Percentiles rank a stretch among this genome's conserved stretches.
These are phyloP conservation scores for Closterium sp. DNA, from an alignment of 139 green algal species.

Conservation along the genomic window DNA sequence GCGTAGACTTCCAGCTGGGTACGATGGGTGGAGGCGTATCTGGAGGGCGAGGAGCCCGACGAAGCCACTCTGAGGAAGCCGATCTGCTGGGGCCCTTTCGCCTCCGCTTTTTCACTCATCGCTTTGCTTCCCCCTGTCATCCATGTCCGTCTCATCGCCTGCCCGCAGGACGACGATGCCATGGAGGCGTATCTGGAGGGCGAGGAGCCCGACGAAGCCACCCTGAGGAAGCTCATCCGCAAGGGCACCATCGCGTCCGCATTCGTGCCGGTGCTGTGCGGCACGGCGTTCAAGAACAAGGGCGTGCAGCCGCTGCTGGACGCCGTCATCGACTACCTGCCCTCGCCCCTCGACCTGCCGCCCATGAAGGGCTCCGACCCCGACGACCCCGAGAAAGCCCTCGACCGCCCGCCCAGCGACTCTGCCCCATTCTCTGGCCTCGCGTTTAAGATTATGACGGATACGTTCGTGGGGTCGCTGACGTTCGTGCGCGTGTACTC, in stretches of 20 bases:
- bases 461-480: constrained; percentile 88
- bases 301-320: constrained; percentile 95
- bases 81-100: too few species aligned
- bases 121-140: background rate
- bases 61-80: too few species aligned
- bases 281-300: constrained; percentile 99
- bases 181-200: constrained; percentile 82
- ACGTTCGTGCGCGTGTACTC: constrained; percentile 97
- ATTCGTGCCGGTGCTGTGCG: constrained; percentile 94
- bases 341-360: constrained; percentile 79
- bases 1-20: too few species aligned
- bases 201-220: constrained; percentile 77
- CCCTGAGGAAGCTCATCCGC: constrained; percentile 93
- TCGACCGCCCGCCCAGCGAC: constrained; percentile 76
- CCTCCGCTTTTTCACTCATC: too few species aligned
- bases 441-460: constrained; percentile 99
- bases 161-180: constrained; percentile 45
- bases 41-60: constrained; percentile 82
- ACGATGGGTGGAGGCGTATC: constrained; percentile 76
- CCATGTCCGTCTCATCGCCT: too few species aligned
- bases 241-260: constrained; percentile 78
- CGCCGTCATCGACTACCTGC: constrained; percentile 89
- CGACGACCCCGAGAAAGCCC: constrained; percentile 65
- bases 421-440: constrained; percentile 88
- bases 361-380: constrained; percentile 60